Evolutionary conservation across 768 basidiomycete species (phyloP).

Genomic region (Lentinula sp.): DNA sequence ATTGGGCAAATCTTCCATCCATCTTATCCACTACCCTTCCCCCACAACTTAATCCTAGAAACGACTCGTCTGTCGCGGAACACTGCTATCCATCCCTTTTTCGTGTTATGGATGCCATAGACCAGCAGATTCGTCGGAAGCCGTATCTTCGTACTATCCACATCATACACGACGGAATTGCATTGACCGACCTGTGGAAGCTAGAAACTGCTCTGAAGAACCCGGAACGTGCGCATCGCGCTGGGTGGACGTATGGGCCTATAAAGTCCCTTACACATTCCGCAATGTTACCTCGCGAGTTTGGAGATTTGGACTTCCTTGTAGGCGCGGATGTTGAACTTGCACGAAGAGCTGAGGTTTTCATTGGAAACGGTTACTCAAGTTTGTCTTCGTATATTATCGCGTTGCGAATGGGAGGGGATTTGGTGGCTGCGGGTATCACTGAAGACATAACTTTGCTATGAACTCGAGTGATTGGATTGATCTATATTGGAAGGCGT

Average conservation of each 20-base stretch:
- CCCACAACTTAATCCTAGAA: constrained; percentile 28
- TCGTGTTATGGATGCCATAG: constrained; percentile 35
- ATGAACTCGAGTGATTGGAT: background rate
- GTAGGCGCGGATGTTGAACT: constrained; percentile 37
- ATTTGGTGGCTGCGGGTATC: background rate
- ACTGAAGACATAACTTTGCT: background rate
- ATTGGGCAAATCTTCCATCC: constrained; percentile 41
- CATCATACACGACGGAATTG: constrained; percentile 41
- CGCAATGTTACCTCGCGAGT: constrained; percentile 26
- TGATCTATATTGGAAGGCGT: background rate
- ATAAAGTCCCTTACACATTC: constrained; percentile 37
- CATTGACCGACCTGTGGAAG: constrained; percentile 36
- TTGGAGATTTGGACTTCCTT: constrained; percentile 37
- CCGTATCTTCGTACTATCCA: constrained; percentile 34
- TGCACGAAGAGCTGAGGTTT: constrained; percentile 34
- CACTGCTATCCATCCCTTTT: constrained; percentile 39
- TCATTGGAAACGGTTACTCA: constrained; percentile 44
- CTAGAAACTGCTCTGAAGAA: constrained; percentile 31
- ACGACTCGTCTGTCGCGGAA: constrained; percentile 30
- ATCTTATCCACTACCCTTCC: constrained; percentile 24
- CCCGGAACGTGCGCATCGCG: constrained; percentile 22
- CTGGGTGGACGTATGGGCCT: constrained; percentile 34
- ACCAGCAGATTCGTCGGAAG: constrained; percentile 23
- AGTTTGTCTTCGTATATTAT: constrained; percentile 38
- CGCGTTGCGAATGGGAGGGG: constrained; percentile 33